phyloP scores from a whole-genome alignment of 2,329 filamentous ascomycete species.

The Teratosphaeria epicoccoides region DNA sequence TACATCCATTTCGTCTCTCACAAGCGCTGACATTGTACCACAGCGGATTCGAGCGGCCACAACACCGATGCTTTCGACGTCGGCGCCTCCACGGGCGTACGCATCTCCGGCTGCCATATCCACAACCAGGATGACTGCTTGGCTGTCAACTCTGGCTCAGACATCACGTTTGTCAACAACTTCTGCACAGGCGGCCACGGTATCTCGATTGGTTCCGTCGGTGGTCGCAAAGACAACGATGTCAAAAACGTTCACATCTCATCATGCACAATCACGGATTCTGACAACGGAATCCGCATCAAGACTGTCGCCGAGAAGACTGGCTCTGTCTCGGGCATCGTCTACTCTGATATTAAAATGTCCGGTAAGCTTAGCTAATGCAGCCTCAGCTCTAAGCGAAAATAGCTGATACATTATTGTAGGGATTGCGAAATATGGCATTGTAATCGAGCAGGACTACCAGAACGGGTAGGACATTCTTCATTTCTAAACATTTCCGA shows the following conservation, averaged over 20 bases:
- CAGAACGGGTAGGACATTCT: constrained; percentile 30
- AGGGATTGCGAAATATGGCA: constrained; percentile 44
- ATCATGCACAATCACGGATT: constrained; percentile 36
- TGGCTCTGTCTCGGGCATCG: constrained; percentile 42
- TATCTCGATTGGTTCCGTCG: constrained; percentile 46
- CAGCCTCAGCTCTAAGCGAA: background rate
- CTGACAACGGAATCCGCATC: constrained; percentile 41
- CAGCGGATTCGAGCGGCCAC: constrained; percentile 17
- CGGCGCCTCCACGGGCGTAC: constrained; percentile 15
- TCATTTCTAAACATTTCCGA: background rate
- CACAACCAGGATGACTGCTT: constrained; percentile 24
- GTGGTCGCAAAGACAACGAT: constrained; percentile 41
- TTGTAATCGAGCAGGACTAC: constrained; percentile 51
- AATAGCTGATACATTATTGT: background rate
- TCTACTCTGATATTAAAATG: constrained; percentile 44
- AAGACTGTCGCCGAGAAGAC: constrained; percentile 43
- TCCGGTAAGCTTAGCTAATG: constrained; percentile 9
- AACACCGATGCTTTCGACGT: constrained; percentile 25
- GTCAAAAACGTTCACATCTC: constrained; percentile 39
- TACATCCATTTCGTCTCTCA: too few species aligned
- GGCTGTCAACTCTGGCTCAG: constrained; percentile 26
- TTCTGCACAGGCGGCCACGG: constrained; percentile 42
- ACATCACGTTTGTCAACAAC: constrained; percentile 29
- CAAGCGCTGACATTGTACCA: background rate
- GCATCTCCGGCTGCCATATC: constrained; percentile 17